Evolutionary conservation across 176 grass and related monocot genomes (phyloP).

Genomic region (Aegilops tauschii): DNA sequence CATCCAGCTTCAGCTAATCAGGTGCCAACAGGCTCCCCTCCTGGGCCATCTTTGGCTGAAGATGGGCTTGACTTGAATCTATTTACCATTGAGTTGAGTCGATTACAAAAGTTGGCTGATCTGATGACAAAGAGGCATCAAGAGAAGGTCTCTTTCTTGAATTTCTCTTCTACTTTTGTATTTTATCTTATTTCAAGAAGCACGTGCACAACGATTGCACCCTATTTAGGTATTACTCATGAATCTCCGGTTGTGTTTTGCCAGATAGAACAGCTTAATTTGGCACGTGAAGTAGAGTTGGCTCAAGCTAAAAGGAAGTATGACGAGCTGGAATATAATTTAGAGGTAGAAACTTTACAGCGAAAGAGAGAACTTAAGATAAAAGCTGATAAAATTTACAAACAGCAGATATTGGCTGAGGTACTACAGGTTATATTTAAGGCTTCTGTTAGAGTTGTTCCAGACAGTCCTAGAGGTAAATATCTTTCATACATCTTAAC

Average conservation of each 20-base stretch:
- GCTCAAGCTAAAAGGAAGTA: conserved; percentile 42
- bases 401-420: conserved; percentile 49
- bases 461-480: conserved; percentile 33
- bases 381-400: conserved; percentile 33
- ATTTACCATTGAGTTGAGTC: conserved; percentile 32
- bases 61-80: conserved; percentile 7
- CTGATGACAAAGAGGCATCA: conserved; percentile 41
- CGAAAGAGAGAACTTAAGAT: conserved; percentile 28
- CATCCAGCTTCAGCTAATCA: conserved; percentile 17
- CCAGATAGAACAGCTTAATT: conserved; percentile 37
- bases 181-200: conserved; percentile 12
- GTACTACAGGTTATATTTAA: conserved; percentile 35
- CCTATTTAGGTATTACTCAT: conserved; percentile 1
- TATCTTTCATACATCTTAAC: not conserved
- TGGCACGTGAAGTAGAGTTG: conserved; percentile 28
- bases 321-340: conserved; percentile 26
- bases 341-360: conserved; percentile 35
- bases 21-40: not conserved
- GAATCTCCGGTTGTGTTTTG: conserved; percentile 22
- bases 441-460: conserved; percentile 12
- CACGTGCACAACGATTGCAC: not conserved
- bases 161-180: not conserved
- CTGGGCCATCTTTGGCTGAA: conserved; percentile 19
- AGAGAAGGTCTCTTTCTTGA: conserved; percentile 40
- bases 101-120: conserved; percentile 13